Evolutionary conservation across 2,329 filamentous ascomycete genomes (phyloP).

Genomic region (Calonectria leucothoes): DNA sequence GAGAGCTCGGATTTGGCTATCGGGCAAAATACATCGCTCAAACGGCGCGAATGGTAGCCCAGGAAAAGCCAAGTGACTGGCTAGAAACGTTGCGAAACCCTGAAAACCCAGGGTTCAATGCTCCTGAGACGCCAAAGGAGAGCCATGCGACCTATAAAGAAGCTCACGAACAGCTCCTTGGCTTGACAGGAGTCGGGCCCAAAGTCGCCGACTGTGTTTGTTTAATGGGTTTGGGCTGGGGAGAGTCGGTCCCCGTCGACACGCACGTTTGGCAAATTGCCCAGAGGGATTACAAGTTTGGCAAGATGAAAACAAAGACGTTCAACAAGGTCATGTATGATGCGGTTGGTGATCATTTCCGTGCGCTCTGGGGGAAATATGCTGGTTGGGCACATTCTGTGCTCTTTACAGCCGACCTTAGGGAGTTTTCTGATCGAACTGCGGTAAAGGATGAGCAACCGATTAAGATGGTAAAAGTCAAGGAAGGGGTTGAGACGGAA

Average conservation of each 20-base stretch:
- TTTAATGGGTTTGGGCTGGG: slow-evolving; percentile 96
- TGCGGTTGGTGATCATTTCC: slow-evolving; percentile 90
- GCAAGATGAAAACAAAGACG: slow-evolving; percentile 84
- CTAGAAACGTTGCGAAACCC: slow-evolving; percentile 83
- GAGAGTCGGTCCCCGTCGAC: slow-evolving; percentile 93
- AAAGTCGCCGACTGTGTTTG: slow-evolving; percentile 98
- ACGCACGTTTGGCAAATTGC: slow-evolving; percentile 99
- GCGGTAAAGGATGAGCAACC: slow-evolving; percentile 40
- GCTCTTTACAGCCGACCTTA: slow-evolving; percentile 92
- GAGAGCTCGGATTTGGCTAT: slow-evolving; percentile 92
- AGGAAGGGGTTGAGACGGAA: slow-evolving; percentile 38
- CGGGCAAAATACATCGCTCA: slow-evolving; percentile 91
- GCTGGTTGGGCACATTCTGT: slow-evolving; percentile 99
- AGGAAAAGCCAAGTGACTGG: slow-evolving; percentile 78
- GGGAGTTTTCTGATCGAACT: slow-evolving; percentile 81
- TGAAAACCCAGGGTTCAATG: slow-evolving; percentile 70
- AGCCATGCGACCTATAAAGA: slow-evolving; percentile 74
- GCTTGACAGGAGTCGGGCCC: slow-evolving; percentile 89
- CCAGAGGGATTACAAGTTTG: slow-evolving; percentile 93
- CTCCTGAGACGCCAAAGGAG: slow-evolving; percentile 57
- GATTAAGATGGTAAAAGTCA: slow-evolving; percentile 26
- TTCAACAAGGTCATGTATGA: slow-evolving; percentile 91
- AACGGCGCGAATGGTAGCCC: slow-evolving; percentile 81
- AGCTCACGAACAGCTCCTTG: slow-evolving; percentile 84
- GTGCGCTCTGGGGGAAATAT: slow-evolving; percentile 89